Base-by-base conservation (phyloP, 139 green algal species). In the Chlorella sorokiniana region DNA sequence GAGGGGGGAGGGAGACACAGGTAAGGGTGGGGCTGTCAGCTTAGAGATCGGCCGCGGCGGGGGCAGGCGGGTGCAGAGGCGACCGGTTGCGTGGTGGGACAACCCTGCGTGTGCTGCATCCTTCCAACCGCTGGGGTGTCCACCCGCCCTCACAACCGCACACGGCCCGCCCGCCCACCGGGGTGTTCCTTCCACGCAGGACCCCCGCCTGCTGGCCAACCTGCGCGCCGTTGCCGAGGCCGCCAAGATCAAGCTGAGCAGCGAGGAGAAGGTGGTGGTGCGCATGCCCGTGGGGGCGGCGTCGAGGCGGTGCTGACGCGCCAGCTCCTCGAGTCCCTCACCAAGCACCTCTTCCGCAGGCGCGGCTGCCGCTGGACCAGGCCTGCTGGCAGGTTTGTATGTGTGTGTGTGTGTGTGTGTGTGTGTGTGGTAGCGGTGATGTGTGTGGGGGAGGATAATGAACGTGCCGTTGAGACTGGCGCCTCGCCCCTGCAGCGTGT, bases 171-270 rank as follows among this genome's bases (percentile, higher is more conserved):
- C 40, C 40, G 2, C 67, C 40, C 8, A 38, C 20, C 18, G 25
- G 10, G 25, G 14, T 31, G 25, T 18, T 1, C 25, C 9, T 4
- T 40, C 48, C 45, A 14, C 18, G 45, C 52, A 71, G 16, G 84
- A 86, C 40, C 89, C 86, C 40, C 56, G 59, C 35, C 51, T 94
- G 8, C 61, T 82, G 3, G 81, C 87, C 37, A 92, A 94, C 75
- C 68, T 96, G 61, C 83, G 86, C 51, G 83, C 83, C 10, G 81
- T 95, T 29, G 92, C 91, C 14, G 92, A 97, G 83, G 86, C 84
- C 31, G 93, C 94, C 63, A 97, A 97, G 83, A 85, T 95, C n/a
- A 45, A 79, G 74, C 89, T 97, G 33, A 91, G 84, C 33, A 85
- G 85, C 14, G 38, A 86, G 89, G 79, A 81, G 38, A 33, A 27